Evolutionary conservation across 768 basidiomycete genomes (phyloP), one percentile per base, ranked within the genome.

Genomic region (Phaeolepiota aurea): DNA sequence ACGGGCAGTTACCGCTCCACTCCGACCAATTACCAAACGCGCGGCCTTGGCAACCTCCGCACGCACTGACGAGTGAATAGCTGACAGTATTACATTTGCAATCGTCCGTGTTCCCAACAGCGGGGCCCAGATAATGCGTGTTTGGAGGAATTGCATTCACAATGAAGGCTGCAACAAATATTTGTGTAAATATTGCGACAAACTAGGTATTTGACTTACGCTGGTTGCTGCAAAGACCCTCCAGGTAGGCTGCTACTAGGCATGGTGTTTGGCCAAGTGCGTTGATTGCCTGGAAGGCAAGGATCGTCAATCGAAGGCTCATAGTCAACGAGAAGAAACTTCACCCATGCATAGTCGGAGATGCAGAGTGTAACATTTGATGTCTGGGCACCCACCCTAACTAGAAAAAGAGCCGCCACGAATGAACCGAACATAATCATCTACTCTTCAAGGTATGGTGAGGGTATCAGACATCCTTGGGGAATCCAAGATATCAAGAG

Each of bases 81-180:
- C 69, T 69, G 14, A 81, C 71, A 1, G 75, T 65, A 50, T 66
- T 81, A 49, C 81, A 83, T 42, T 54, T 48, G 47, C 81, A 83
- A 2, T 44, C 32, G 39, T 66, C 59, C 5, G 69, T 68, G 15
- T 56, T 25, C 0, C 42, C 37, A n/a, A 48, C 38, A 2, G 42
- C 44, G 3, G 76, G 75, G 1, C 67, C 69, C 11, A 56, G 41
- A 48, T 78, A 78, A 44, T 70, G 63, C 11, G 49, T 63, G 22
- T 41, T 47, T 0, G 14, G 3, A 2, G 72, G 70, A 20, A 79
- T 56, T 4, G 58, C 4, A 42, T 59, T 37, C 3, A 77, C 57
- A n/a, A 46, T 32, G 16, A 62, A 61, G 28, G 62, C 76, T 76
- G 38, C 32, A 28, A 18, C 10, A 10, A 31, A 10, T 10, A 31